Conservation (phyloP, 176 grass and related monocot genomes). For the Miscanthus lutarioriparius region DNA sequence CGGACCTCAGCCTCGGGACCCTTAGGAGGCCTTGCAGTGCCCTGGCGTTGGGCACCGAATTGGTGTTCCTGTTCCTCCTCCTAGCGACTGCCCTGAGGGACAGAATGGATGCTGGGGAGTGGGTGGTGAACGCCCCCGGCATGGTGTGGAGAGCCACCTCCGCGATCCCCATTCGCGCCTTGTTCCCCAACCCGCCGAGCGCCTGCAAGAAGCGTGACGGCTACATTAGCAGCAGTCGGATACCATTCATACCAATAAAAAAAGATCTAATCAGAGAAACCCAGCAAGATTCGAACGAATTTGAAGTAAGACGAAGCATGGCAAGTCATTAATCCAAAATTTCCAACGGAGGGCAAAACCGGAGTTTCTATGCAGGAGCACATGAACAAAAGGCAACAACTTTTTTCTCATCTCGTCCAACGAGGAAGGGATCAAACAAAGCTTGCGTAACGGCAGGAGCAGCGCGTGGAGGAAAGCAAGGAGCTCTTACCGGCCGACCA, state of each 20-base stretch:
- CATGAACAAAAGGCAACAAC: not conserved
- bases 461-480: not conserved
- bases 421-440: not conserved
- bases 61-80: constrained; percentile 25
- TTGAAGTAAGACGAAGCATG: not conserved
- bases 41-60: constrained; percentile 14
- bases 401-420: not conserved
- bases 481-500: constrained; percentile 28
- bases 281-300: not conserved
- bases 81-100: constrained; percentile 19
- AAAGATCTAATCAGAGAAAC: not conserved
- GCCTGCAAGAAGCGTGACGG: constrained; percentile 39
- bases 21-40: constrained; percentile 26
- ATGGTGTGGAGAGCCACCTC: constrained; percentile 47
- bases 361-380: not conserved
- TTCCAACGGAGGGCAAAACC: not conserved
- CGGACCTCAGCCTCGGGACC: not conserved
- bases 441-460: not conserved
- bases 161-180: constrained; percentile 50
- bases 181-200: constrained; percentile 19
- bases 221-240: not conserved
- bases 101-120: constrained; percentile 38
- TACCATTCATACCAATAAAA: not conserved
- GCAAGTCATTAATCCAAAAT: not conserved
- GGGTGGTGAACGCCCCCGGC: constrained; percentile 26